Evolutionary conservation across 495 filamentous ascomycete genomes (phyloP), one percentile per base, ranked within the genome.

Genomic region (Extremus antarcticus): DNA sequence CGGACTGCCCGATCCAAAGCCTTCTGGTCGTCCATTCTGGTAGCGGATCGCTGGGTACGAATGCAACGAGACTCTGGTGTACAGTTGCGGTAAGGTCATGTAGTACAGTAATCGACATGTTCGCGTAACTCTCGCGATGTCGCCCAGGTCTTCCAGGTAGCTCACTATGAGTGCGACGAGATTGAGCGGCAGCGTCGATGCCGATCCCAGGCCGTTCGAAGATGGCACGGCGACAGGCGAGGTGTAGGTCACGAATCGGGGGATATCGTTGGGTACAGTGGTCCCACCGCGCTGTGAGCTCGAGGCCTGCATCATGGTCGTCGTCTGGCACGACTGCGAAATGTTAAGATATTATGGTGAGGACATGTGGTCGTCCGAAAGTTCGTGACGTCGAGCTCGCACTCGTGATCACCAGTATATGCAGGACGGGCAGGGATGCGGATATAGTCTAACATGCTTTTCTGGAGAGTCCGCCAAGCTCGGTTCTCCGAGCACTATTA

Each of bases 41-140:
- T 83, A 83, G 48, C 79, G 78, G 32, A 83, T 80, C 40, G 74
- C 72, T 41, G 77, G 68, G 66, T 84, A 83, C 35, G 79, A 81
- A 45, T 71, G 77, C 19, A 84, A 69, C 20, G 73, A 74, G 25
- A 83, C 69, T 57, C 69, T 68, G 62, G 68, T 70, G 63, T 84
- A 84, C 23, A 84, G 74, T 59, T 76, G 77, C 7, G 81, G 81
- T 2, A 83, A 70, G 43, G 75, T 69, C 78, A 84, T 82, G 61
- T 84, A 84, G 58, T 83, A 79, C 62, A 83, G 73, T 29, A 84
- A 71, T 1, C 80, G 76, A 62, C 77, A 83, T 56, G 80, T 80
- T 53, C 78, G 75, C 59, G 76, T 80, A 22, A 80, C 57, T 38
- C 78, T 70, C 22, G 79, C 77, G 16, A 83, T 72, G 56, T 83